Base-by-base conservation (phyloP, 2,329 filamentous ascomycete genomes). In the Alternaria rosae region DNA sequence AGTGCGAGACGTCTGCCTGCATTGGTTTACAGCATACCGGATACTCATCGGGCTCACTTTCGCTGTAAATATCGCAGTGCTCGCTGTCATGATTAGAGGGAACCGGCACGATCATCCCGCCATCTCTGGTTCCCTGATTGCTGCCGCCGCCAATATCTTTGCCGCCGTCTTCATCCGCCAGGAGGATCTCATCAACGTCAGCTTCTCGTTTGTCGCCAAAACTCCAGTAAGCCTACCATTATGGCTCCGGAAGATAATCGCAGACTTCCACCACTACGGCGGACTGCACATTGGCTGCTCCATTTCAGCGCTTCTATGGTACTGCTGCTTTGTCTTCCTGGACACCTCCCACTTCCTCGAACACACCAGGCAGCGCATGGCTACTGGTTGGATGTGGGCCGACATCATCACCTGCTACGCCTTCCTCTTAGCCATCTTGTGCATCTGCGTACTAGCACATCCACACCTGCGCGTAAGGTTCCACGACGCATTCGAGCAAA, bases 231-330 rank as follows among this genome's bases (percentile, higher is more conserved):
- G 30, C 4, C 23, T 70, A 1, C 77, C 77, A 1, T 51, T 78
- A 5, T 38, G 62, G 11, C 9, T 77, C 3, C 73, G 77, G 11
- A 68, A 61, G 20, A 17, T 58, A 3, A 51, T 76, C 15, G 72
- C 73, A 26, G 66, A 71, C 51, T 66, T 76, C 7, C 77, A 79
- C 52, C 69, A 72, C 45, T 76, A 75, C 48, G 78, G 78, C 2
- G 77, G 78, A 8, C 54, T 78, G 3, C 78, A 79, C 48, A 73
- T 74, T 32, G 78, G 78, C 25, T 65, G 70, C 17, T 73, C 76
- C 2, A 45, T 78, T 4, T 72, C 76, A 8, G 70, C 74, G 1
- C 65, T 73, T 7, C 45, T 74, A 17, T 85, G 84, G 84, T 84
- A 82, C 68, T 70, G 80, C n/a, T 61, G 79, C 47, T 80, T 84